These are phyloP conservation scores for Orbilia javanica DNA, from an alignment of 2,329 filamentous ascomycete species.

Conservation along the genomic window DNA sequence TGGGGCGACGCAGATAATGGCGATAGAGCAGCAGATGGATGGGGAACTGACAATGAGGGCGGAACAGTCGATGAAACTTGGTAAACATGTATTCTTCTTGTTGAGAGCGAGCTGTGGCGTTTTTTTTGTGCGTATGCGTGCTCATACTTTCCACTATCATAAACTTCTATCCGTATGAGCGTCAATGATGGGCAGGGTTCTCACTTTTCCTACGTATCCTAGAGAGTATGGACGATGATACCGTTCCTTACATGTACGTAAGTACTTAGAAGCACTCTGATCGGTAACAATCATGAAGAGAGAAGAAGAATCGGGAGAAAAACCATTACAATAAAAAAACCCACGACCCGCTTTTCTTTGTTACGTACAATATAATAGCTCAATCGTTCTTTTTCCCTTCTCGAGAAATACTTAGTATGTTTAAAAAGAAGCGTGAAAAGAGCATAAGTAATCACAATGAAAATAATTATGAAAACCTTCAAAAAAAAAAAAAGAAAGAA, in stretches of 20 bases:
- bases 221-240: neutral
- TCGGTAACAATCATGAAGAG: neutral
- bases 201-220: neutral
- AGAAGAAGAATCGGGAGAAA: too few relatives aligned
- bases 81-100: neutral
- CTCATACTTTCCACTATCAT: too few relatives aligned
- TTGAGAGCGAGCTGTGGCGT: too few relatives aligned
- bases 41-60: neutral
- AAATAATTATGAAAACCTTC: neutral
- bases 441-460: neutral
- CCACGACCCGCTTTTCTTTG: constrained; percentile 16
- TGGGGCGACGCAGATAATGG: neutral
- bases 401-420: too few relatives aligned
- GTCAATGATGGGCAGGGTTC: too few relatives aligned
- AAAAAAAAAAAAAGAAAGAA: neutral
- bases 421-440: neutral
- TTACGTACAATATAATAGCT: constrained; percentile 8
- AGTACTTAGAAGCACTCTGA: neutral
- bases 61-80: neutral
- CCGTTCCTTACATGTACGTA: neutral
- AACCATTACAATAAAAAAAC: neutral
- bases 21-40: neutral
- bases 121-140: too few relatives aligned
- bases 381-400: constrained; percentile 7
- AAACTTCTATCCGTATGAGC: too few relatives aligned